Evolutionary conservation across 306 rosid genomes (phyloP), one percentile per base, ranked within the genome.

Genomic region (Nissolia schottii): DNA sequence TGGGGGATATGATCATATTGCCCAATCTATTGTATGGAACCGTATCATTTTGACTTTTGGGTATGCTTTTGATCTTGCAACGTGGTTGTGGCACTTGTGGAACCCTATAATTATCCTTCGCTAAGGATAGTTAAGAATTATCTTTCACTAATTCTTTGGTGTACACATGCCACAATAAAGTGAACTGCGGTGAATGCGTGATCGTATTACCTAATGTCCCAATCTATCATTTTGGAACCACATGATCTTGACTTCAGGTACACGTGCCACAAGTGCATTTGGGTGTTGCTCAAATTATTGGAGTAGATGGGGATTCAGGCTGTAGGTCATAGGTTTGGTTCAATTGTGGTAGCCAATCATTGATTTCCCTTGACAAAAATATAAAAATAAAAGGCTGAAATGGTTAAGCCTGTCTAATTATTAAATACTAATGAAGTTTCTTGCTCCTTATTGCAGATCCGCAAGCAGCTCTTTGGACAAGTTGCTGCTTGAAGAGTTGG

Each of bases 391-490:
- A 45, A 20, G 57, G 24, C n/a, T 19, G 9, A 10, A 57, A 27
- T 41, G 45, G 51, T 49, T 63, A 37, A n/a, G 15, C 18, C 14
- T 51, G 37, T 51, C 28, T 15, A 9, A 12, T 32, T 60, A 50
- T 34, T n/a, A 29, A 19, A 1, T 15, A 67, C 38, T 32, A 60
- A 63, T 43, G 51, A 55, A 56, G 75, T 50, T 69, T 80, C 49
- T 76, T 3, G 19, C 18, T 60, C 76, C 55, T 62, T 54, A 1
- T 76, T 75, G 88, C 94, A 92, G 97, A 92, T 92, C 86, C 92
- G 97, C 69, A 87, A 83, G 81, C 84, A 70, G 80, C 94, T 92
- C 16, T 89, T 82, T 22, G 86, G 89, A 71, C 81, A 86, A 78
- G 84, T 80, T 82, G 84, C 70, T 77, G 91, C 85, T 54, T 91